Evolutionary conservation across 2,329 filamentous ascomycete genomes (phyloP), one percentile per base, ranked within the genome.

Genomic region (Cordyceps farinosa): DNA sequence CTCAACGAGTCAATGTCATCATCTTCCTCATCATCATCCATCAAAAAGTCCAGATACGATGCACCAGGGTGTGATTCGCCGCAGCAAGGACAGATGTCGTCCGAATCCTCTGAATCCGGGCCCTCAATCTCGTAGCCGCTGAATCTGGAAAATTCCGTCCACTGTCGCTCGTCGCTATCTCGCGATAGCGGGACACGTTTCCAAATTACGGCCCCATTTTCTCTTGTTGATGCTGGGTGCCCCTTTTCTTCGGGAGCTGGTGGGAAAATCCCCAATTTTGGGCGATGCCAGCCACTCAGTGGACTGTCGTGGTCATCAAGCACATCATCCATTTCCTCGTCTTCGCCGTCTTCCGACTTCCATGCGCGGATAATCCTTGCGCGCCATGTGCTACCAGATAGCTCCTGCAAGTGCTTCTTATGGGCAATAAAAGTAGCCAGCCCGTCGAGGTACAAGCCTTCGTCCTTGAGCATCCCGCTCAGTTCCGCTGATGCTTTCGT

Each of bases 401-500:
- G 73, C 17, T 70, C 66, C 47, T 77, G 76, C 30, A 85, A 67
- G 27, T 73, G 65, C 53, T 74, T 77, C 61, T 73, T 73, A 17
- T 75, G 72, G 38, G 77, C 77, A 3, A 83, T 68, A 64, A 78
- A 82, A 1, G 77, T 70, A 2, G 82, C 75, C 1, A 75, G 74
- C 5, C 79, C 78, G 50, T 80, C 79, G 22, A 84, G 72, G 42
- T 81, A 77, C 10, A 85, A 74, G 2, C 83, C 83, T 63, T 84
- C 82, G 51, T 84, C 80, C 65, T 78, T 83, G 61, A 85, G 70
- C 70, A 85, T 77, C 3, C 81, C 80, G n/a, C 76, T 76, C 45
- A 85, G 71, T 66, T 84, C 81, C 3, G 74, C 74, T 8, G 76
- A 76, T 13, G 78, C 78, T 65, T 81, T 81, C 64, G 76, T 71